Evolutionary conservation across 176 grass and related monocot genomes (phyloP).

Genomic region (Triticum monococcum): DNA sequence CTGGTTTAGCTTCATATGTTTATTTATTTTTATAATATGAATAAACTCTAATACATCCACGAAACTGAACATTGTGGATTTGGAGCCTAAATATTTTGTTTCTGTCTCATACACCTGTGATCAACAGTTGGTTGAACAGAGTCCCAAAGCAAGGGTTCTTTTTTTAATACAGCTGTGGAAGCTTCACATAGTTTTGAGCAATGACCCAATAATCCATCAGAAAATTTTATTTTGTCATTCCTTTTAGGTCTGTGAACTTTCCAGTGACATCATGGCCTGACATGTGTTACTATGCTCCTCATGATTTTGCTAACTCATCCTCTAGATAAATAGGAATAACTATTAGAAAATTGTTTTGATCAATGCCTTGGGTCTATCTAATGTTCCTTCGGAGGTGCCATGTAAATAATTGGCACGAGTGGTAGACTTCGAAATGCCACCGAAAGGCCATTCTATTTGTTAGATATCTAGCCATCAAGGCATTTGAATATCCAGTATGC

Average conservation of each 20-base stretch:
- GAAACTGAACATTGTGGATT: not conserved
- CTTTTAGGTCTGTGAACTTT: not conserved
- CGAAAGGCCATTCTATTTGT: not conserved
- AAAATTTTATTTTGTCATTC: not conserved
- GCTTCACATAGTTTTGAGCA: not conserved
- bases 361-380: not conserved
- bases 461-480: not conserved
- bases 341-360: not conserved
- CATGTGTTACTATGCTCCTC: not conserved
- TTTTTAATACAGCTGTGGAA: not conserved
- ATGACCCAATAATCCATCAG: not conserved
- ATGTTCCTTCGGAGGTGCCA: not conserved
- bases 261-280: not conserved
- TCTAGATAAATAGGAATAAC: not conserved
- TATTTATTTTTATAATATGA: not conserved
- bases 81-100: not conserved
- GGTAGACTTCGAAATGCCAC: not conserved
- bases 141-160: not conserved
- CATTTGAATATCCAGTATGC: not conserved
- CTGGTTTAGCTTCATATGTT: not conserved
- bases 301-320: not conserved
- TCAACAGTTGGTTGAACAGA: not conserved
- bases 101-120: not conserved
- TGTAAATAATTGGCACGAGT: not conserved
- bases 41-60: not conserved